Evolutionary conservation across 106 monocot species (phyloP).

Genomic region (Acanthochlamys bracteata): DNA sequence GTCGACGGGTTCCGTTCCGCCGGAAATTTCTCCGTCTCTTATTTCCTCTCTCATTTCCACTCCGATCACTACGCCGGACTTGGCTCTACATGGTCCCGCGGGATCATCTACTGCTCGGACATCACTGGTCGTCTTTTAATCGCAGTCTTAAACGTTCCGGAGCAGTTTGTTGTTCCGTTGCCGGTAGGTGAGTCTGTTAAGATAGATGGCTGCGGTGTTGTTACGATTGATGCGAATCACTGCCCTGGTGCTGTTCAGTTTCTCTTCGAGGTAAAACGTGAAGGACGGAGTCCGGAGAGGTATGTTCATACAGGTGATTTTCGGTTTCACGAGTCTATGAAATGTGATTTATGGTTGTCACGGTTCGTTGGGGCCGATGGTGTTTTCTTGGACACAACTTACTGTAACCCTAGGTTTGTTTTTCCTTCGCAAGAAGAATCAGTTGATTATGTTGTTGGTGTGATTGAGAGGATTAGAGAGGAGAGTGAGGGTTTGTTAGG

Average conservation of each 20-base stretch:
- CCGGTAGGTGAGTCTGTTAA: constrained; percentile 23
- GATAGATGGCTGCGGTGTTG: constrained; percentile 71
- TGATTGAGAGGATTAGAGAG: constrained; percentile 34
- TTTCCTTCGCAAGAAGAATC: constrained; percentile 80
- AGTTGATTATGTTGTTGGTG: constrained; percentile 50
- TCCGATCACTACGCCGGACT: constrained; percentile 88
- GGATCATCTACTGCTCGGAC: constrained; percentile 76
- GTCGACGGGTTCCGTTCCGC: constrained; percentile 66
- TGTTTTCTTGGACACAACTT: constrained; percentile 85
- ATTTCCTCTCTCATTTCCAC: constrained; percentile 97
- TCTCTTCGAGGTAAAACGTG: constrained; percentile 35
- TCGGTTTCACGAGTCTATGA: constrained; percentile 68
- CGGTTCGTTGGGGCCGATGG: constrained; percentile 73
- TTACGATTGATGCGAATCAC: constrained; percentile 73
- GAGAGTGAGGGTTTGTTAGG: constrained; percentile 23
- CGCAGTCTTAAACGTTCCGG: constrained; percentile 40
- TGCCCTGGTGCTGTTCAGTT: constrained; percentile 94
- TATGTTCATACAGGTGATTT: constrained; percentile 93
- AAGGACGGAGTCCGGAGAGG: constrained; percentile 16
- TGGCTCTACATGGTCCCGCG: constrained; percentile 46
- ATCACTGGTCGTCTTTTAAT: constrained; percentile 57
- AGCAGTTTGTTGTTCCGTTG: constrained; percentile 43
- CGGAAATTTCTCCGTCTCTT: constrained; percentile 78
- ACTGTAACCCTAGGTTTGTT: constrained; percentile 78
- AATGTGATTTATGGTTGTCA: constrained; percentile 29